Conservation (phyloP, 108 stramenopile species). For the Cyclotella sp. region DNA sequence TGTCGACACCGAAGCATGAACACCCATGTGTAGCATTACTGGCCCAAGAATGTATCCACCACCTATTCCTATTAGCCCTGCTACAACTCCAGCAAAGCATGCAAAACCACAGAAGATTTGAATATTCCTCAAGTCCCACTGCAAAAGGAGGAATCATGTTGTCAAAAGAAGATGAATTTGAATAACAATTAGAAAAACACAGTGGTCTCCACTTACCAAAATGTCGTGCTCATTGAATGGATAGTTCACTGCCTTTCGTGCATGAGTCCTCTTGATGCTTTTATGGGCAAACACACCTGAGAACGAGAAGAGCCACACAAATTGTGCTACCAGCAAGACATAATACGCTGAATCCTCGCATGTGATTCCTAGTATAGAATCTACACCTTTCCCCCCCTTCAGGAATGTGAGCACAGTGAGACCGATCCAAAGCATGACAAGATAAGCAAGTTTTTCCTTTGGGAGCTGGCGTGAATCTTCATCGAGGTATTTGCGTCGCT, state of each 20-base stretch:
- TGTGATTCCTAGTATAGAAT: conserved; percentile 64
- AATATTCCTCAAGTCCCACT: conserved; percentile 61
- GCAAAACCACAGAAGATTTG: conserved; percentile 60
- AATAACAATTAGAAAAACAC: too few species aligned
- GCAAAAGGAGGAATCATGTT: too few species aligned
- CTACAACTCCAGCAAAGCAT: conserved; percentile 73
- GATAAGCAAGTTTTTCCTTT: conserved; percentile 54
- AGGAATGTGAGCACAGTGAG: conserved; percentile 64
- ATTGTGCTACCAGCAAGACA: conserved; percentile 60
- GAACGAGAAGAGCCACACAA: conserved; percentile 69
- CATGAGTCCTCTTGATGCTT: conserved; percentile 49
- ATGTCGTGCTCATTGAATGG: conserved; percentile 64
- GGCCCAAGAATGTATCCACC: conserved; percentile 81
- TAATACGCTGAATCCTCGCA: conserved; percentile 65
- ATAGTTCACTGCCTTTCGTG: conserved; percentile 50
- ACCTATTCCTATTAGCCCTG: conserved; percentile 79
- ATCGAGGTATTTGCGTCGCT: conserved; percentile 48
- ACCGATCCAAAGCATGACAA: conserved; percentile 61
- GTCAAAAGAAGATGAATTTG: too few species aligned
- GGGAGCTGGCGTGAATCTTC: conserved; percentile 67
- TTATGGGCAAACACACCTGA: conserved; percentile 54
- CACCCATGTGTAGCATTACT: conserved; percentile 76
- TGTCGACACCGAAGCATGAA: conserved; percentile 70
- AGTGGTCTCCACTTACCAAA: not conserved
- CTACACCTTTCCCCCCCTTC: conserved; percentile 76